Percentiles rank a stretch among this genome's conserved stretches.
These are phyloP conservation scores for Mycogone perniciosa DNA, from an alignment of 2,329 filamentous ascomycete species.

Conservation along the genomic window DNA sequence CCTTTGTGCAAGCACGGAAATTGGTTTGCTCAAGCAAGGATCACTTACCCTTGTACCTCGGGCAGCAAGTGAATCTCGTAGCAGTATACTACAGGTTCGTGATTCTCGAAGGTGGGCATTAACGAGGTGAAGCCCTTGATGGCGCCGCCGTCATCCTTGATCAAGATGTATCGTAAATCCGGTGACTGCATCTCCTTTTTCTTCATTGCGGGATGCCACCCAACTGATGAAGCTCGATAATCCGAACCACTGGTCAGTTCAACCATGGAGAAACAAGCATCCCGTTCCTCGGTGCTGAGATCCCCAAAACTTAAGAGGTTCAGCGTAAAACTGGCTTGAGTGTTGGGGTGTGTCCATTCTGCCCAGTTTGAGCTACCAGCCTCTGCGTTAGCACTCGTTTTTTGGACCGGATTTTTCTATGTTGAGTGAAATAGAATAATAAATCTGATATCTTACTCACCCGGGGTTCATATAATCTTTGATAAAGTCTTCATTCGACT, in stretches of 20 bases:
- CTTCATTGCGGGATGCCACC: constrained; percentile 60
- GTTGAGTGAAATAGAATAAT: neutral
- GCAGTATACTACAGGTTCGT: constrained; percentile 63
- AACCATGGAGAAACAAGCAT: constrained; percentile 51
- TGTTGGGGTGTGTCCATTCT: constrained; percentile 47
- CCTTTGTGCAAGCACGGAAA: neutral
- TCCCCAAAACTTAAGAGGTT: constrained; percentile 33
- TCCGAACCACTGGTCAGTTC: constrained; percentile 56
- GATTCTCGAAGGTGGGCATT: constrained; percentile 65
- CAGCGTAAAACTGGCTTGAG: constrained; percentile 35
- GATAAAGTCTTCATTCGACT: constrained; percentile 43
- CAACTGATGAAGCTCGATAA: constrained; percentile 55
- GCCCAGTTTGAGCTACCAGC: constrained; percentile 25
- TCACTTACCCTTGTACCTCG: constrained; percentile 46
- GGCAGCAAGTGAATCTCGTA: constrained; percentile 68
- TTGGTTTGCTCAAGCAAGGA: neutral
- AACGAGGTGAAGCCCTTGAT: constrained; percentile 57
- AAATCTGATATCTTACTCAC: constrained; percentile 28
- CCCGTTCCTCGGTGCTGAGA: constrained; percentile 40
- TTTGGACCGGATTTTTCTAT: neutral
- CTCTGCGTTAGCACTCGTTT: neutral
- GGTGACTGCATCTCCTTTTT: constrained; percentile 59
- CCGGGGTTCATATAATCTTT: constrained; percentile 40
- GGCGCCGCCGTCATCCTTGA: constrained; percentile 31
- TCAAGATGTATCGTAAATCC: constrained; percentile 63